Evolutionary conservation across 148 eudicot species (phyloP).

Genomic region (Polygonum aviculare): DNA sequence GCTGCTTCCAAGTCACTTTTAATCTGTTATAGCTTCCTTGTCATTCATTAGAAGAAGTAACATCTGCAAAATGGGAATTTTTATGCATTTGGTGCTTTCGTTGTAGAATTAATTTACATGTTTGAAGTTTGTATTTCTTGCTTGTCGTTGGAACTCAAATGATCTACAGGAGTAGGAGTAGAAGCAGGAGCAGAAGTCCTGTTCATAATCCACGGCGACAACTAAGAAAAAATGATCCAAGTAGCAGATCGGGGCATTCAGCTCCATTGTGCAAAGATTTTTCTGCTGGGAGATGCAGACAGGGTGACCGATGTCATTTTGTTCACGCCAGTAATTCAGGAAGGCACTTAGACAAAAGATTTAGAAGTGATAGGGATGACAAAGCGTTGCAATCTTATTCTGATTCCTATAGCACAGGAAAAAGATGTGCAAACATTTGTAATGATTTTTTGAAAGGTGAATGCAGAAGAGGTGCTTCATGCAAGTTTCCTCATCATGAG

Average conservation of each 20-base stretch:
- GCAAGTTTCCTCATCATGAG: constrained; percentile 12
- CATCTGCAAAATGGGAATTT: neutral
- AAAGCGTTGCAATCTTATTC: constrained; percentile 9
- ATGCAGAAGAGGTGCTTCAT: constrained; percentile 14
- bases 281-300: constrained; percentile 23
- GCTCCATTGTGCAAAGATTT: constrained; percentile 21
- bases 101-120: neutral
- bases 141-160: neutral
- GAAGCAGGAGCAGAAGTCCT: constrained; percentile 28
- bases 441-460: constrained; percentile 14
- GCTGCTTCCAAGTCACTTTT: neutral
- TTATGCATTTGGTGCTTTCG: neutral
- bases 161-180: constrained; percentile 21
- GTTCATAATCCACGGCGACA: constrained; percentile 9
- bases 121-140: neutral
- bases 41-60: neutral
- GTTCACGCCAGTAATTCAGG: constrained; percentile 13
- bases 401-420: constrained; percentile 5
- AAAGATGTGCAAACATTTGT: constrained; percentile 3
- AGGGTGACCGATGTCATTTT: constrained; percentile 19
- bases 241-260: constrained; percentile 12
- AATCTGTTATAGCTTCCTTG: neutral
- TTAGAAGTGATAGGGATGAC: constrained; percentile 1
- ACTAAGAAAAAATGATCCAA: constrained; percentile 12
- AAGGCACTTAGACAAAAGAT: constrained; percentile 10